Conservation (phyloP, 768 basidiomycete species). For the Rhodotorula diobovata region DNA sequence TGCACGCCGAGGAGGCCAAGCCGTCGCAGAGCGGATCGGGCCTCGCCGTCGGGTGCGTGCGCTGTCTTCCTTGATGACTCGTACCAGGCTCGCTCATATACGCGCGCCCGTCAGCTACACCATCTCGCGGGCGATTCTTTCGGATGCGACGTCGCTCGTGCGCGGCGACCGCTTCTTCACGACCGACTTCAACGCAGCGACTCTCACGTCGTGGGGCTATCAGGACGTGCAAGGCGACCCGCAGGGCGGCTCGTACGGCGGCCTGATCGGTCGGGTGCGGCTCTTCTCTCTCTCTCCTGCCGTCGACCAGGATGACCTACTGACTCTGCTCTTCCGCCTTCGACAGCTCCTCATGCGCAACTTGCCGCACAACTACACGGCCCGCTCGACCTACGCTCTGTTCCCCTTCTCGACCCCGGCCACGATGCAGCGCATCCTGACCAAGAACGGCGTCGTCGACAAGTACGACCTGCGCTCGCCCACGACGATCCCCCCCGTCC, state of each 20-base stretch:
- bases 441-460: conserved; percentile 17
- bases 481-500: neutral
- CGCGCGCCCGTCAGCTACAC: conserved; percentile 47
- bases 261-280: conserved; percentile 22
- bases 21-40: conserved; percentile 63
- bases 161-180: conserved; percentile 60
- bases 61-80: neutral
- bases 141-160: conserved; percentile 45
- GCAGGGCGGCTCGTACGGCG: conserved; percentile 31
- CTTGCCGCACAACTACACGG: conserved; percentile 22
- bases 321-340: neutral
- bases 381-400: conserved; percentile 57
- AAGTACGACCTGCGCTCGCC: conserved; percentile 13
- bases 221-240: conserved; percentile 19
- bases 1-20: conserved; percentile 64
- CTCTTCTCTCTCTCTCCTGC: neutral
- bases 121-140: conserved; percentile 60
- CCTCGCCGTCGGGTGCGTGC: neutral
- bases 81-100: no score
- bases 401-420: conserved; percentile 59
- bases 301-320: neutral
- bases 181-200: conserved; percentile 6
- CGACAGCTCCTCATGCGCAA: conserved; percentile 17
- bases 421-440: conserved; percentile 24
- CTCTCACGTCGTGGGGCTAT: conserved; percentile 67